Evolutionary conservation across 176 grass and related monocot genomes (phyloP).

Genomic region (Lolium perenne): DNA sequence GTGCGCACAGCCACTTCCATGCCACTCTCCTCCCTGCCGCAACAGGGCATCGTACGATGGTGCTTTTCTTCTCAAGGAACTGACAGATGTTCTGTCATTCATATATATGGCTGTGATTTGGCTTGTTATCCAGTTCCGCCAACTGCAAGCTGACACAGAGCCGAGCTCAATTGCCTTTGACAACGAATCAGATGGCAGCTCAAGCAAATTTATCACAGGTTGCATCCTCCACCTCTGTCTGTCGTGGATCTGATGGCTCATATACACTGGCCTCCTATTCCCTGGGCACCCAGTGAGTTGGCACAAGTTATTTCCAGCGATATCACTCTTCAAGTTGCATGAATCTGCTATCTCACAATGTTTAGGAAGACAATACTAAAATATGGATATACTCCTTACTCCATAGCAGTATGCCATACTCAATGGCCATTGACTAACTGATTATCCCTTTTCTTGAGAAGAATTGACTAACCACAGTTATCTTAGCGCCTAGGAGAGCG

Average conservation of each 20-base stretch:
- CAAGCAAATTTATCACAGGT: not conserved
- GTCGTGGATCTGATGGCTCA: not conserved
- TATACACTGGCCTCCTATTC: not conserved
- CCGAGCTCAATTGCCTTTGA: not conserved
- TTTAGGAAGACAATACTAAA: not conserved
- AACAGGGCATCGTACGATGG: not conserved
- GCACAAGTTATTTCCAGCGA: not conserved
- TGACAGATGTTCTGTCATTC: not conserved
- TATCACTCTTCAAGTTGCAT: not conserved
- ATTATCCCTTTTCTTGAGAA: not conserved
- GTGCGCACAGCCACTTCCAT: not conserved
- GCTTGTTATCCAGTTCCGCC: not conserved
- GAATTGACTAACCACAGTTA: not conserved
- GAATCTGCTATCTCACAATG: not conserved
- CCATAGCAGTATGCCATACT: not conserved
- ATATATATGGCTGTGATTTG: not conserved
- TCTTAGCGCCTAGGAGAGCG: not conserved
- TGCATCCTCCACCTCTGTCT: not conserved
- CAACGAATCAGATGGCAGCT: not conserved
- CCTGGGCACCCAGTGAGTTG: not conserved
- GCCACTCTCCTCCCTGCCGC: not conserved
- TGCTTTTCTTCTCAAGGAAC: not conserved
- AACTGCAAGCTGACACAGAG: not conserved
- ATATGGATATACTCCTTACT: not conserved
- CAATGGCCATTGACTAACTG: not conserved